Percentiles rank a stretch among this genome's conserved stretches.
Evolutionary conservation across 768 basidiomycete species (phyloP).

Genomic region (Macrocybe gigantea): DNA sequence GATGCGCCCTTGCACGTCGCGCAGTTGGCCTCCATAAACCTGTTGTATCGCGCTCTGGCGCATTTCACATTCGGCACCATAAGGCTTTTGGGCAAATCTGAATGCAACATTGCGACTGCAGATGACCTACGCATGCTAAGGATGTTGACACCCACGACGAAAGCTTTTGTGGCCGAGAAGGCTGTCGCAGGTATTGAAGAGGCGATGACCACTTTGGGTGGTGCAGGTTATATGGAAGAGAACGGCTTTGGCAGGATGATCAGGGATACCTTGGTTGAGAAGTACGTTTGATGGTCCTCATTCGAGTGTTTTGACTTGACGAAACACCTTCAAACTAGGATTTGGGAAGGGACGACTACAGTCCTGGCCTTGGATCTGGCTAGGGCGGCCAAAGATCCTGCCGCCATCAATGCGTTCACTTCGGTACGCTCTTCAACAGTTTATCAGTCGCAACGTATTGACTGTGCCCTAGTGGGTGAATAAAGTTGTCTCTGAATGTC

Average conservation of each 20-base stretch:
- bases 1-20: slow-evolving; percentile 61
- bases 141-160: slow-evolving; percentile 62
- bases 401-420: slow-evolving; percentile 39
- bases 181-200: slow-evolving; percentile 63
- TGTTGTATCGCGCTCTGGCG: slow-evolving; percentile 60
- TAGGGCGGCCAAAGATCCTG: slow-evolving; percentile 43
- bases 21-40: slow-evolving; percentile 51
- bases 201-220: slow-evolving; percentile 68
- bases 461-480: slow-evolving; percentile 44
- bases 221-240: slow-evolving; percentile 83
- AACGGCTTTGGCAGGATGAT: slow-evolving; percentile 66
- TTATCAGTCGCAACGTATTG: background rate
- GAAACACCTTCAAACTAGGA: slow-evolving; percentile 26
- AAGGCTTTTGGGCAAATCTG: slow-evolving; percentile 52
- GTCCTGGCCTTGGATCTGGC: slow-evolving; percentile 66
- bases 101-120: slow-evolving; percentile 43
- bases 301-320: background rate
- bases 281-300: slow-evolving; percentile 24
- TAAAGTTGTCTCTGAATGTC: slow-evolving; percentile 34
- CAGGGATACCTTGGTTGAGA: slow-evolving; percentile 67
- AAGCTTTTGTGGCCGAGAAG: slow-evolving; percentile 66
- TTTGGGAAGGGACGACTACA: slow-evolving; percentile 75
- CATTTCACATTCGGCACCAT: slow-evolving; percentile 61
- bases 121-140: slow-evolving; percentile 51
- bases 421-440: slow-evolving; percentile 30